These are phyloP conservation scores for Pseudonitzschia delicatissima DNA, from an alignment of 108 stramenopile species.

Conservation along the genomic window DNA sequence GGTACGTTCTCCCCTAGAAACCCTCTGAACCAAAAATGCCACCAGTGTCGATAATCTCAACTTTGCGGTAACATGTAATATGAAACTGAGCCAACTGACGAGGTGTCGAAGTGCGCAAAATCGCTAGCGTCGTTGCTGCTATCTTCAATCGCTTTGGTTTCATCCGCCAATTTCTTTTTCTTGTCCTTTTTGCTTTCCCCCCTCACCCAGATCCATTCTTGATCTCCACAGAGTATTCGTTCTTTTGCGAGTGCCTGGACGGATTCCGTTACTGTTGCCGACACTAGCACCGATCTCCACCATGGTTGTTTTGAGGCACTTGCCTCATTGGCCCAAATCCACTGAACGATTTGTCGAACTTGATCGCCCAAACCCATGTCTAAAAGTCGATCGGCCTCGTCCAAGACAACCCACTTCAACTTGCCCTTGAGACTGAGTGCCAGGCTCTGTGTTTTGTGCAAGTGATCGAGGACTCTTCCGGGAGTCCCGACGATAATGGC, in stretches of 20 bases:
- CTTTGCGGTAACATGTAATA: conserved; percentile 88
- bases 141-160: conserved; percentile 4
- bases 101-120: conserved; percentile 73
- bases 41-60: conserved; percentile 83
- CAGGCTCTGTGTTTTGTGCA: conserved; percentile 83
- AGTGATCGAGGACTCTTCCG: conserved; percentile 93
- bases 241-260: conserved; percentile 65
- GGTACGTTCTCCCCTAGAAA: conserved; percentile 63
- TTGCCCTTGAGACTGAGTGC: conserved; percentile 58
- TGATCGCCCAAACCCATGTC: conserved; percentile 94
- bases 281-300: conserved; percentile 83
- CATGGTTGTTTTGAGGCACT: conserved; percentile 26
- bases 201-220: conserved; percentile 64
- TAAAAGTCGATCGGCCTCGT: conserved; percentile 94
- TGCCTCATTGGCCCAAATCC: conserved; percentile 69
- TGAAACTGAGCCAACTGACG: conserved; percentile 86
- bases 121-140: conserved; percentile 27
- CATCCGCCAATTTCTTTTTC: neutral
- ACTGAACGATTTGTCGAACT: conserved; percentile 82
- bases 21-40: conserved; percentile 79
- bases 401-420: conserved; percentile 87
- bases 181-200: conserved; percentile 15
- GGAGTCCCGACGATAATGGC: conserved; percentile 95
- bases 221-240: conserved; percentile 49
- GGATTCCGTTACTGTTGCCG: conserved; percentile 78